phyloP scores from a whole-genome alignment of 306 rosid genomes.

The Quercus bicolor region DNA sequence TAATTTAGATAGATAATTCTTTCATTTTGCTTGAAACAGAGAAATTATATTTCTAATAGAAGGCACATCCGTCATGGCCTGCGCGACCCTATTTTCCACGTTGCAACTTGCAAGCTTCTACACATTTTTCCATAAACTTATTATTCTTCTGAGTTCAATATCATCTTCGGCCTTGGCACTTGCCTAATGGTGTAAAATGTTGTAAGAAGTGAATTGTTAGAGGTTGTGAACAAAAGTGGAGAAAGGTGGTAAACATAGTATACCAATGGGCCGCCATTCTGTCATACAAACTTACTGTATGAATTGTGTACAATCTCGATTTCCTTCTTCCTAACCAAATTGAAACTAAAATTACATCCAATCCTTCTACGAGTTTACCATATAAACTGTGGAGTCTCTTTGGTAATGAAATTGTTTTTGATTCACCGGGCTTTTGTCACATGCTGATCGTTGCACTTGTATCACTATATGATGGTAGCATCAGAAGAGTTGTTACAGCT shows the following conservation, averaged over 20 bases:
- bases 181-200: not conserved
- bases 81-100: too few species aligned
- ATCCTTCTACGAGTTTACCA: not conserved
- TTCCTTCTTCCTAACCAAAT: too few species aligned
- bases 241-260: not conserved
- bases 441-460: not conserved
- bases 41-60: too few species aligned
- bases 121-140: not conserved
- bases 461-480: not conserved
- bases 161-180: not conserved
- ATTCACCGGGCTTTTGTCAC: too few species aligned
- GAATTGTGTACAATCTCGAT: not conserved
- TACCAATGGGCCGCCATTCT: too few species aligned
- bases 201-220: not conserved
- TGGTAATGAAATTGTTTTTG: too few species aligned
- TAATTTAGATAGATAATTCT: too few species aligned
- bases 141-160: not conserved
- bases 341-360: too few species aligned
- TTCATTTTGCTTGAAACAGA: too few species aligned
- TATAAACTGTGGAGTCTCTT: not conserved
- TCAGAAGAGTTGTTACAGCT: not conserved
- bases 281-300: not conserved
- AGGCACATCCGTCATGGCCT: too few species aligned
- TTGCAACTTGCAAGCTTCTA: not conserved
- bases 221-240: not conserved